Evolutionary conservation across 2,329 filamentous ascomycete genomes (phyloP).

Genomic region (Fusarium sp.): DNA sequence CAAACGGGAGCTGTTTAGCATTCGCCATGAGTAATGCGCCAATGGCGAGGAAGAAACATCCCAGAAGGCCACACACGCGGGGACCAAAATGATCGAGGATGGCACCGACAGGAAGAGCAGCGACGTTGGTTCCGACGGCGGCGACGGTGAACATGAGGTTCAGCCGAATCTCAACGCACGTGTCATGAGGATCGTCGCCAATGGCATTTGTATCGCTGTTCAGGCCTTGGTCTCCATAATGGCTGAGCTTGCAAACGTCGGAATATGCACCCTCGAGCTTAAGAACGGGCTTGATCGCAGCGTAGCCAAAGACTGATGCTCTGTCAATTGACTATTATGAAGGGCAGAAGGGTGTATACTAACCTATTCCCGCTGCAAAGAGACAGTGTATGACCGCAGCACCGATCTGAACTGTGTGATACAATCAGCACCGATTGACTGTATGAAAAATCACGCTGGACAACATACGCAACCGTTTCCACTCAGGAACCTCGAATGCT

Average conservation of each 20-base stretch:
- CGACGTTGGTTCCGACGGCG: conserved; percentile 88
- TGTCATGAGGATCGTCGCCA: conserved; percentile 41
- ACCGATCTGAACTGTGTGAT: conserved; percentile 43
- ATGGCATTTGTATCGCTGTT: conserved; percentile 5
- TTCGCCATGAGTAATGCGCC: conserved; percentile 80
- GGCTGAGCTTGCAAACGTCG: conserved; percentile 63
- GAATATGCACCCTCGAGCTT: conserved; percentile 79
- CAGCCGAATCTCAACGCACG: conserved; percentile 68
- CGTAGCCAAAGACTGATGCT: conserved; percentile 78
- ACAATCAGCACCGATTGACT: conserved; percentile 10
- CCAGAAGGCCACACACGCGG: conserved; percentile 76
- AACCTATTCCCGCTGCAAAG: conserved; percentile 75
- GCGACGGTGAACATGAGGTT: conserved; percentile 95
- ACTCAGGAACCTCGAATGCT: conserved; percentile 65
- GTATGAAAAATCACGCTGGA: background rate
- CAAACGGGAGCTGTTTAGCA: conserved; percentile 70
- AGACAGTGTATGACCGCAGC: conserved; percentile 64
- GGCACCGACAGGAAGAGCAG: conserved; percentile 85
- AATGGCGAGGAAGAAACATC: conserved; percentile 74
- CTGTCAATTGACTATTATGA: background rate
- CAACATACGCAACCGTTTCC: conserved; percentile 64
- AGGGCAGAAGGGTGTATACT: background rate
- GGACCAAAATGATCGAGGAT: conserved; percentile 88
- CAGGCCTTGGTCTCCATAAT: conserved; percentile 15
- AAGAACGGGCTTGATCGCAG: conserved; percentile 84